Base-by-base conservation (phyloP, 768 basidiomycete species). In the Trametes elegans region DNA sequence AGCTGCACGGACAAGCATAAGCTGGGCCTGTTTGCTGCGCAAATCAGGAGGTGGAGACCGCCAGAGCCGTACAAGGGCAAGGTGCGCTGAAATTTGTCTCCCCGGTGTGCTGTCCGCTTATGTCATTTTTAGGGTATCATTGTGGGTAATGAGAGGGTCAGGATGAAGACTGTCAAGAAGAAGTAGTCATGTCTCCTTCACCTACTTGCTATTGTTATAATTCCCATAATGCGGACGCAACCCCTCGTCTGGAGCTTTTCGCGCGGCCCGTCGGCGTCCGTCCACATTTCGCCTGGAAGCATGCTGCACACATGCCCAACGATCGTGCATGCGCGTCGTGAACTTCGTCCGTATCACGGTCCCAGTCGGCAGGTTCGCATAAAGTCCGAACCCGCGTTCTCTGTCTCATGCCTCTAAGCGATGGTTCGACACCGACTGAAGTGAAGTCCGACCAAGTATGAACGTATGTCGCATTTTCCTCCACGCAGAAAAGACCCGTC, bases 51-150 rank as follows among this genome's bases (percentile, higher is more conserved):
- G 55, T 87, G 85, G 74, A 81, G 96, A 63, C 87, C 87, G 62
- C 96, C 96, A 19, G 96, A 99, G 68, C 95, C 94, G 14, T 99
- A 98, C 74, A 93, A 98, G 73, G 96, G 94, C 68, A 98, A 98
- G 81, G 94, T 96, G 66, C 47, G 88, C 73, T 41, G 34, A 5
- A 21, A 43, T 11, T 56, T 50, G 24, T 40, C 32, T 39, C 19
- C 21, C 1, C 3, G 13, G n/a, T 57, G 58, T 34, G 54, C 24
- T 36, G 14, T 58, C 24, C 39, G 40, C 39, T 53, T 41, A 44
- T 53, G 19, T 16, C 28, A 24, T 38, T 1, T 41, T 2, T 59
- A 98, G 90, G 95, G 95, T 60, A 86, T 98, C 57, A 96, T 98
- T 64, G 82, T 98, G 49, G 94, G 91, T n/a, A 80, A 85, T 64